Conservation (phyloP, 371 early-diverging fungal genomes). For the Conidiobolus coronatus region DNA sequence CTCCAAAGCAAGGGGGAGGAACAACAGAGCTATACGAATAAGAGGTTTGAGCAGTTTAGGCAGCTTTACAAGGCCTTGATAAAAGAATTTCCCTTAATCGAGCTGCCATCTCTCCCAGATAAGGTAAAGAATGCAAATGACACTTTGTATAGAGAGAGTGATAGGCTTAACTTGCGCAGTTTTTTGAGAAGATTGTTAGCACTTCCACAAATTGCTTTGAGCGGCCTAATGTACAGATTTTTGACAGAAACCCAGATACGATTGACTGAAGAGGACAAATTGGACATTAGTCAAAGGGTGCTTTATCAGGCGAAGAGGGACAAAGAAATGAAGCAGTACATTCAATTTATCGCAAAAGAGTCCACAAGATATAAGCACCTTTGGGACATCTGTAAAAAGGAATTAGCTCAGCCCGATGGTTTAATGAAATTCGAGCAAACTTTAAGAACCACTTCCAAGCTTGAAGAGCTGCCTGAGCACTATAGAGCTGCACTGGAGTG, state of each 20-base stretch:
- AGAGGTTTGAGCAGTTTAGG: neutral
- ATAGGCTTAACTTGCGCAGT: constrained; percentile 22
- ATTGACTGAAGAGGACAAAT: constrained; percentile 14
- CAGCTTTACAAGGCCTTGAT: neutral
- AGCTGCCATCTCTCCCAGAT: constrained; percentile 4
- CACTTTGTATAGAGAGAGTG: constrained; percentile 18
- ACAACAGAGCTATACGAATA: neutral
- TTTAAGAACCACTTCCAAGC: constrained; percentile 17
- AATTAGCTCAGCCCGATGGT: constrained; percentile 26
- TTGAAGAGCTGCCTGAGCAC: constrained; percentile 19
- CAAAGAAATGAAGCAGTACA: constrained; percentile 20
- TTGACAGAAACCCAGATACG: constrained; percentile 19
- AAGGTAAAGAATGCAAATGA: constrained; percentile 1
- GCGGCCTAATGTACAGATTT: constrained; percentile 16
- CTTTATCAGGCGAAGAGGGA: constrained; percentile 16
- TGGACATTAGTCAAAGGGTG: constrained; percentile 16
- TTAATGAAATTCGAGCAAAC: constrained; percentile 13
- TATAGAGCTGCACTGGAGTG: constrained; percentile 29
- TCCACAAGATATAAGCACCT: constrained; percentile 22
- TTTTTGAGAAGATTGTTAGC: constrained; percentile 20
- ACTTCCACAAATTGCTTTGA: constrained; percentile 14
- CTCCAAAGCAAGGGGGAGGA: neutral
- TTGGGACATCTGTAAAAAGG: constrained; percentile 21
- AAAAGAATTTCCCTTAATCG: constrained; percentile 9
- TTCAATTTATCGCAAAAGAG: constrained; percentile 20